A percentile compares a stretch with the other conserved stretches of the same genome.
Evolutionary conservation across 1,284 basidiomycete genomes (phyloP).

Genomic region (Cryptococcus hybrid): DNA sequence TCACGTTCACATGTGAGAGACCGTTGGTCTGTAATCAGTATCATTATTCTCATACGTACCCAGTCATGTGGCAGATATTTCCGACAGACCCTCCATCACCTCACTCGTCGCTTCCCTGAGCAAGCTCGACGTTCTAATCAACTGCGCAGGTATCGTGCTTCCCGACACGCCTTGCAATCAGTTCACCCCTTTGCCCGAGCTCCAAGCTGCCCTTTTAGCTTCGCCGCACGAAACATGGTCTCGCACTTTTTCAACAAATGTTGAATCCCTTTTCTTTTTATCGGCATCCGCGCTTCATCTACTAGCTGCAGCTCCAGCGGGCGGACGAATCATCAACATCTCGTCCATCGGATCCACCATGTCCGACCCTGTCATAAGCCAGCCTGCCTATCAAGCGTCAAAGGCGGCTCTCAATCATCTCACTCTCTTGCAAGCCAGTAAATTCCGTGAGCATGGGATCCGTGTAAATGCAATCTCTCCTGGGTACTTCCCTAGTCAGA

Average conservation of each 20-base stretch:
- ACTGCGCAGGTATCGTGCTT: conserved; percentile 23
- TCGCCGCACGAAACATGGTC: conserved; percentile 20
- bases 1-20: conserved; percentile 13
- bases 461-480: conserved; percentile 27
- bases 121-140: conserved; percentile 24
- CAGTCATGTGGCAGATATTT: conserved; percentile 19
- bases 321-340: conserved; percentile 29
- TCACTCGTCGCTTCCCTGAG: conserved; percentile 5
- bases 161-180: conserved; percentile 21
- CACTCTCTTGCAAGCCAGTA: conserved; percentile 24
- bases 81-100: conserved; percentile 12
- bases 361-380: conserved; percentile 23
- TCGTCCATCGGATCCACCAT: conserved; percentile 24
- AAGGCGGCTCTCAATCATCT: conserved; percentile 48
- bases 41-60: background rate
- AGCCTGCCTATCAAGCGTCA: conserved; percentile 40
- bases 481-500: conserved; percentile 27
- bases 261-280: conserved; percentile 22
- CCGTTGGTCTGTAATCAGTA: background rate
- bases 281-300: conserved; percentile 22
- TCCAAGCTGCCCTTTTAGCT: conserved; percentile 20
- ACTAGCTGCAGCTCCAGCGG: conserved; percentile 10
- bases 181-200: conserved; percentile 16
- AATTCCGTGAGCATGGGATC: conserved; percentile 21
- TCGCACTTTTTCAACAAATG: conserved; percentile 19